Base-by-base conservation (phyloP, 495 filamentous ascomycete genomes). In the Podospora sp. region DNA sequence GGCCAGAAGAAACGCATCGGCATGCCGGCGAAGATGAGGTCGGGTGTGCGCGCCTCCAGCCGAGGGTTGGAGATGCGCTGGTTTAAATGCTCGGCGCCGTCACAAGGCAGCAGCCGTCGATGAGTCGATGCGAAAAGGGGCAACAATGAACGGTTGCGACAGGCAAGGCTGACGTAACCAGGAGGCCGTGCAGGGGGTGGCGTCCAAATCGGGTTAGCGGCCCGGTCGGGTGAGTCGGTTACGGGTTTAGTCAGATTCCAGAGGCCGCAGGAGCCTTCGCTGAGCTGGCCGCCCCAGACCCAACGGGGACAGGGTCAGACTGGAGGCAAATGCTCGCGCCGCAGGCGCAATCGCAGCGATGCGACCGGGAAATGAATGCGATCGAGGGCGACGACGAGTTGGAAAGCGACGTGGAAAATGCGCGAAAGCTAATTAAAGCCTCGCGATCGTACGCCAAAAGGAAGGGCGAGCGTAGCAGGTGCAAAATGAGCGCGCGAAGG, bases 1-100 rank as follows among this genome's bases (percentile, higher is more conserved):
- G 73, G 73, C 82, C 82, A 84, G 71, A 84, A 83, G 69, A 77
- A 78, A 75, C 82, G 83, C 81, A 83, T 83, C 71, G 75, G 72
- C 71, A 71, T 67, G 59, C 26, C 65, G 59, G 40, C 49, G 33
- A 9, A 24, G 40, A n/a, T 29, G 35, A 51, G 35, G 51, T 27
- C 57, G 18, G 22, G 36, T 53, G 57, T 14, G 27, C 33, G 27
- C 33, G 21, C 27, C 18, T 33, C 26, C 75, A 63, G 71, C 51
- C 64, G 46, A 55, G 62, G 65, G 53, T 66, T 69, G 71, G 55
- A 65, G 65, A 67, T 50, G 55, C 56, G 36, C 59, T 56, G 52
- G 4, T 58, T 66, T 64, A 62, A 66, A 61, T 22, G 22, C 26
- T 56, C 25, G 53, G 16, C 24, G 25, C 63, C 26, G 65, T 70